These are phyloP conservation scores for Phaeodactylum tricornutum DNA, from an alignment of 108 stramenopile genomes.

Conservation along the genomic window DNA sequence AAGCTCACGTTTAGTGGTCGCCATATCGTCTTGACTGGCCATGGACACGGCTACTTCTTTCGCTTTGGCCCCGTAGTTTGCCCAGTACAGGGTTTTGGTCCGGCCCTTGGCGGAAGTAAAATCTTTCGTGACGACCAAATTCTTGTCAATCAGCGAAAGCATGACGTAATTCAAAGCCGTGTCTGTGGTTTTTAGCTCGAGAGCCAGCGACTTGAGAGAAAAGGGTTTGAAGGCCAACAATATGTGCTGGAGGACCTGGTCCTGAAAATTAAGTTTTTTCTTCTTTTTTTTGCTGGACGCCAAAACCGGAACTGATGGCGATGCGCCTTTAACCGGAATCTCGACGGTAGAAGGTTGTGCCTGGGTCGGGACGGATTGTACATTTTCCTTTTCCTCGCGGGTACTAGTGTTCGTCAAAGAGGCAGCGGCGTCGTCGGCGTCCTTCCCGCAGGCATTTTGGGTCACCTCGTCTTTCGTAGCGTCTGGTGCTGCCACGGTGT, in stretches of 20 bases:
- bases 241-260: constrained; percentile 54
- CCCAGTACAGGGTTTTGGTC: constrained; percentile 65
- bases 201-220: constrained; percentile 54
- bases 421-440: no score
- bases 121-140: constrained; percentile 52
- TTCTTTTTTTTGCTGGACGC: constrained; percentile 11
- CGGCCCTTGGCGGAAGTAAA: constrained; percentile 36
- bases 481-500: no score
- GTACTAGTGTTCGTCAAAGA: no score
- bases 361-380: no score
- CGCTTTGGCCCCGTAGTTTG: constrained; percentile 24
- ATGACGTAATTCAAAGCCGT: constrained; percentile 49
- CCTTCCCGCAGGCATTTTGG: no score
- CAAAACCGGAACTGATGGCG: no score
- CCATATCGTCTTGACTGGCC: constrained; percentile 28
- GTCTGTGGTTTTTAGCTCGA: constrained; percentile 45
- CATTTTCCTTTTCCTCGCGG: no score
- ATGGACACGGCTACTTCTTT: constrained; percentile 11
- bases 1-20: constrained; percentile 14
- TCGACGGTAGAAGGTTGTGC: no score
- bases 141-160: constrained; percentile 57
- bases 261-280: constrained; percentile 61
- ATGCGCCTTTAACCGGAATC: no score
- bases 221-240: constrained; percentile 56
- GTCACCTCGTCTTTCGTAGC: no score